A percentile compares a stretch with the other conserved stretches of the same genome.
Evolutionary conservation across 2,329 filamentous ascomycete genomes (phyloP).

Genomic region (Aspergillus fumigatus): DNA sequence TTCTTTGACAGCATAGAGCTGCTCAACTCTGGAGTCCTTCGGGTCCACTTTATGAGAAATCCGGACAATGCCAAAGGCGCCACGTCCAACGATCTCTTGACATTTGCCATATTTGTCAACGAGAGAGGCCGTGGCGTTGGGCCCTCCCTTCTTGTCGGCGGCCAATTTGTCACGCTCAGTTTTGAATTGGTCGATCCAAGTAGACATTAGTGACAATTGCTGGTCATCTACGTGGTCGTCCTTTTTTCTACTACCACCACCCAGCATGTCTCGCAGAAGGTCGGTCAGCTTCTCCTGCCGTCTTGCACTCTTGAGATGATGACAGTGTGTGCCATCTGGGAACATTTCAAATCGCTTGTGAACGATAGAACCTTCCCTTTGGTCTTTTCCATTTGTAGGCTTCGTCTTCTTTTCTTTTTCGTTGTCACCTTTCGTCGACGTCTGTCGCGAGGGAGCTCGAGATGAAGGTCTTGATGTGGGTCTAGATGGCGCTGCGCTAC

Average conservation of each 20-base stretch:
- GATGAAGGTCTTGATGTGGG: slow-evolving; percentile 28
- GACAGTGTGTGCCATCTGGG: slow-evolving; percentile 70
- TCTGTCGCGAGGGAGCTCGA: slow-evolving; percentile 30
- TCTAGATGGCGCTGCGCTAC: slow-evolving; percentile 24
- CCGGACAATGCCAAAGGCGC: slow-evolving; percentile 93
- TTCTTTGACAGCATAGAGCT: slow-evolving; percentile 96
- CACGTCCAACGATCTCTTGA: slow-evolving; percentile 91
- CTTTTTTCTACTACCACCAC: slow-evolving; percentile 71
- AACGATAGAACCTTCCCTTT: slow-evolving; percentile 28
- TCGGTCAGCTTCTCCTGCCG: slow-evolving; percentile 92
- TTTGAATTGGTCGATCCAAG: slow-evolving; percentile 91
- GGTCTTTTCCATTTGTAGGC: slow-evolving; percentile 23
- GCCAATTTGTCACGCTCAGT: slow-evolving; percentile 75
- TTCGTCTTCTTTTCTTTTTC: slow-evolving; percentile 27
- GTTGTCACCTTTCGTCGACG: slow-evolving; percentile 28
- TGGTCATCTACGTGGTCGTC: slow-evolving; percentile 58
- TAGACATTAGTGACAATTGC: slow-evolving; percentile 87
- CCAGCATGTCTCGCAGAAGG: slow-evolving; percentile 79
- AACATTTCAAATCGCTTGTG: slow-evolving; percentile 54
- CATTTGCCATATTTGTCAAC: slow-evolving; percentile 98
- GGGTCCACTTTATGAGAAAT: slow-evolving; percentile 95
- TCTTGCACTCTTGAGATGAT: slow-evolving; percentile 82
- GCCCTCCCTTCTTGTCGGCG: slow-evolving; percentile 70
- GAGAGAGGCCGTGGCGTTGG: slow-evolving; percentile 70
- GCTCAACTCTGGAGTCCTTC: slow-evolving; percentile 70